Evolutionary conservation across 176 grass and related monocot genomes (phyloP).

Genomic region (Aegilops tauschii): DNA sequence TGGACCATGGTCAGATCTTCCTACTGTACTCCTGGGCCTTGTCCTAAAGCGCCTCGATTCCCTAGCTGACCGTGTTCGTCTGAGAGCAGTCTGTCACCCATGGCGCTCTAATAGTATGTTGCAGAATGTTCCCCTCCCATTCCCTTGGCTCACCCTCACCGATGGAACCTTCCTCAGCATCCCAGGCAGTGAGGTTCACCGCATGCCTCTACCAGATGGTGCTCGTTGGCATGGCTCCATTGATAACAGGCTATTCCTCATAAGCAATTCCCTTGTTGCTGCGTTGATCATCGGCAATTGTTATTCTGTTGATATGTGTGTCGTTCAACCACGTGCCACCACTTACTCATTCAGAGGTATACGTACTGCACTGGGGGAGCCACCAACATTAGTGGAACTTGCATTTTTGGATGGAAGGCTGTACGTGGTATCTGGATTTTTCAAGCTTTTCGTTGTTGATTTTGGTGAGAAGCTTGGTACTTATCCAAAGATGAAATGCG

Average conservation of each 20-base stretch:
- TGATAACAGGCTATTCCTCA: neutral
- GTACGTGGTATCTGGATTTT: neutral
- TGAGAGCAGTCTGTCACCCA: conserved; percentile 1
- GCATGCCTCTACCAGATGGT: neutral
- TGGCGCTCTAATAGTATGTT: neutral
- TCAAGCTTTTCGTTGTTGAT: neutral
- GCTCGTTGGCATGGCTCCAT: conserved; percentile 5
- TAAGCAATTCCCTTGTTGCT: neutral
- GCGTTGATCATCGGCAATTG: no score
- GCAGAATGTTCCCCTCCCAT: neutral
- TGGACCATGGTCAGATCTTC: neutral
- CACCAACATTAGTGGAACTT: neutral
- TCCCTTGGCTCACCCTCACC: conserved; percentile 19
- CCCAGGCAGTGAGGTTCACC: neutral
- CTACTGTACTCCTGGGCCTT: neutral
- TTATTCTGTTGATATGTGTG: no score
- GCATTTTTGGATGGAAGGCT: neutral
- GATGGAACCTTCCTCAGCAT: conserved; percentile 16
- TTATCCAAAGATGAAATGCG: neutral
- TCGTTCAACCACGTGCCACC: no score
- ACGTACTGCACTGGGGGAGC: no score
- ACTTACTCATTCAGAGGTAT: no score
- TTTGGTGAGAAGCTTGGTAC: neutral
- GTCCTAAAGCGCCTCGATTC: conserved; percentile 8
- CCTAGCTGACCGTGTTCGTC: neutral